Base-by-base conservation (phyloP, 768 basidiomycete species). In the Kwoniella dendrophila region DNA sequence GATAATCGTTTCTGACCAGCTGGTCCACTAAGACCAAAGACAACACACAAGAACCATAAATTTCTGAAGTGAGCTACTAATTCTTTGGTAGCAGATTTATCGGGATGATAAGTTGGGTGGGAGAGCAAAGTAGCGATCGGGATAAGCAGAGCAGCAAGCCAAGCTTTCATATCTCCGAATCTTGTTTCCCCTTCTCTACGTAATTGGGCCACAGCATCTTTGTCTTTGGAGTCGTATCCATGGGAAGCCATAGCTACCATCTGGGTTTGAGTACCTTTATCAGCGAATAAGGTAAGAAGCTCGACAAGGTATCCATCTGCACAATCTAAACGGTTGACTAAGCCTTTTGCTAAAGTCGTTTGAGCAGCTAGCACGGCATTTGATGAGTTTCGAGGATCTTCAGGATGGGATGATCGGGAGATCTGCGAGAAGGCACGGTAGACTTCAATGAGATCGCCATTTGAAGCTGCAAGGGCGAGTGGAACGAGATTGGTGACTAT, bases 301-400 rank as follows among this genome's bases (percentile, higher is more conserved):
- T 97, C 92, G n/a, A 86, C 81, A 10, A 97, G 81, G 75, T 94
- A 96, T 4, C 83, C 81, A 56, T 87, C 85, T 67, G 89, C 90
- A 14, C 91, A 83, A 68, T 92, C 90, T 3, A 90, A 85, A 36
- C 89, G 84, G 40, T 84, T 83, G 68, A 83, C 80, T 27, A 95
- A 75, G 67, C 92, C 90, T 74, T 88, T 87, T 2, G 92, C 90
- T 30, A 97, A 83, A 51, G 90, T 84, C 2, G 92, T 95, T 78
- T 95, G 92, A 3, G 93, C 92, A 10, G 91, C 90, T 38, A 96
- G 81, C 16, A 96, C 91, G 86, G 90, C 92, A 63, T 93, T 93
- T 70, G 90, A 92, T 1, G 92, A 90, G 73, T 89, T 89, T 24
- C 89, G 83, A 1, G 90, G 88, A 75, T 94, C 92, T 66, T 93